Percentiles rank a stretch among this genome's conserved stretches.
Conservation (phyloP, 2,329 filamentous ascomycete genomes). For the Hymenoscyphus fructigenus region DNA sequence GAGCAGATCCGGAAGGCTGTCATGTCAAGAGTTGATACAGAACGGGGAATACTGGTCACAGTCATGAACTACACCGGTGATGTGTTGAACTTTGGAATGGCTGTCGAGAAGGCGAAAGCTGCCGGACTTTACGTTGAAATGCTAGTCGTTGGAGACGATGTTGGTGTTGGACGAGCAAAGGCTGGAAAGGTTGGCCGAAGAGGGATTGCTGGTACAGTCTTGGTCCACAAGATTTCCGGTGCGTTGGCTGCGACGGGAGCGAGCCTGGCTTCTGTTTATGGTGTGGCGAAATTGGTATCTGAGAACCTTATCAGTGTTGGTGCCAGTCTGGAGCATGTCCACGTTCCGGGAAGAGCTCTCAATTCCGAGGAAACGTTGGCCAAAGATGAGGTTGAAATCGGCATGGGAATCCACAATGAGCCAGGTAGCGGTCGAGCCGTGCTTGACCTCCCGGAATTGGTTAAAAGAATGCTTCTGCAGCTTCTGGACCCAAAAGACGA, state of each 20-base stretch:
- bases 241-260: constrained; percentile 74
- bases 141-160: constrained; percentile 90
- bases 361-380: constrained; percentile 57
- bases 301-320: constrained; percentile 82
- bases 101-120: constrained; percentile 85
- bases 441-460: constrained; percentile 48
- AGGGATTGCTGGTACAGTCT: constrained; percentile 86
- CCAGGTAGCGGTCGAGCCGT: constrained; percentile 52
- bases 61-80: constrained; percentile 96
- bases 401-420: constrained; percentile 74
- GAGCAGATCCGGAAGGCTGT: constrained; percentile 81
- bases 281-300: constrained; percentile 68
- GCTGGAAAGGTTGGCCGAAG: constrained; percentile 90
- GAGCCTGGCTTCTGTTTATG: constrained; percentile 67
- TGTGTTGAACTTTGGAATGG: constrained; percentile 90
- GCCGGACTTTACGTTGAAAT: constrained; percentile 78
- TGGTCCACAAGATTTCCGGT: constrained; percentile 88
- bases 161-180: constrained; percentile 77
- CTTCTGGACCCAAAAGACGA: constrained; percentile 61
- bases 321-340: constrained; percentile 85
- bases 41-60: constrained; percentile 78
- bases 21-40: constrained; percentile 67
- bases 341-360: constrained; percentile 75
- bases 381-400: constrained; percentile 59
- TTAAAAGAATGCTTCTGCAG: constrained; percentile 64